Evolutionary conservation across 345 rosid species (phyloP).

Genomic region (Moringa oleifera): DNA sequence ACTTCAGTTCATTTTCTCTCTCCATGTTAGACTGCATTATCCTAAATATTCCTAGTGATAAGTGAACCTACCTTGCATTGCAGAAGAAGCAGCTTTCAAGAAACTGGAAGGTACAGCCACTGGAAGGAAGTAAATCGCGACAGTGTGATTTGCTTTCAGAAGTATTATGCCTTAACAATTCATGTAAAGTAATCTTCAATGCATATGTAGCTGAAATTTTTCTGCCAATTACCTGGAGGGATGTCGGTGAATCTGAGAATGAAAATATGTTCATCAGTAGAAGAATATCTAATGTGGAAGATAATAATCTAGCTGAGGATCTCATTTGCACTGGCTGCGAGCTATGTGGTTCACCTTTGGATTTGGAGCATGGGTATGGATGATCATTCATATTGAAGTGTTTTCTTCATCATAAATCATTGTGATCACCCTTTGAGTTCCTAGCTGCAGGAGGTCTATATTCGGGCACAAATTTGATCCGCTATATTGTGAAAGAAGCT

Average conservation of each 20-base stretch:
- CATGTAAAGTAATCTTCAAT: constrained; percentile 27
- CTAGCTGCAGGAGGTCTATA: constrained; percentile 20
- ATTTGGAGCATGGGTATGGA: constrained; percentile 27
- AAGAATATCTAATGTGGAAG: constrained; percentile 23
- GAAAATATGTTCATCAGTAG: constrained; percentile 51
- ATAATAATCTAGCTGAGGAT: constrained; percentile 33
- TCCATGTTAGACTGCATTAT: constrained; percentile 1
- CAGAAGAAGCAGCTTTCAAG: constrained; percentile 27
- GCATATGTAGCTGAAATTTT: constrained; percentile 49
- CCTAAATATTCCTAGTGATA: constrained; percentile 1
- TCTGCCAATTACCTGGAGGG: constrained; percentile 38
- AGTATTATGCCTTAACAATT: constrained; percentile 21
- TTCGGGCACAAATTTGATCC: constrained; percentile 22
- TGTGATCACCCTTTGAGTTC: constrained; percentile 2
- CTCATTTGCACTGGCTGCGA: constrained; percentile 47
- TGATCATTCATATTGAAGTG: neutral
- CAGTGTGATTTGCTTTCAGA: constrained; percentile 35
- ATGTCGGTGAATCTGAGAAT: constrained; percentile 27
- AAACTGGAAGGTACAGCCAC: constrained; percentile 58
- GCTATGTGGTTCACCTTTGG: constrained; percentile 45
- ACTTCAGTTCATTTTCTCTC: neutral
- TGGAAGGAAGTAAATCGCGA: constrained; percentile 26
- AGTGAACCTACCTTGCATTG: constrained; percentile 8
- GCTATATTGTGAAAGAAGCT: constrained; percentile 38
- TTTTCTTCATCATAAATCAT: neutral